Evolutionary conservation across 495 filamentous ascomycete species (phyloP).

Genomic region (Neurospora hispaniola): DNA sequence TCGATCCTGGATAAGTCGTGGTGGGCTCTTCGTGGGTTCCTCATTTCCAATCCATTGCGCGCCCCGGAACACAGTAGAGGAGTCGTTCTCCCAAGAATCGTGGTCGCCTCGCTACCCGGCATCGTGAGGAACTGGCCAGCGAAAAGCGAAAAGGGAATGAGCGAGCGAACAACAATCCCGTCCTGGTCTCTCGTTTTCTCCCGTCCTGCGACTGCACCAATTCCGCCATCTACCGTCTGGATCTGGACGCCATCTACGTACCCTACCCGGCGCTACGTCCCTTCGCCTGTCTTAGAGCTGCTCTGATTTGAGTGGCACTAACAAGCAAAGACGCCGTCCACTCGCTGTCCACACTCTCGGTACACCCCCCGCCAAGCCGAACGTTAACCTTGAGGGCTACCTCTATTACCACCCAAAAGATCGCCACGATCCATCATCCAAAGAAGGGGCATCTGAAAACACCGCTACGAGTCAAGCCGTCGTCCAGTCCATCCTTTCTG

Average conservation of each 20-base stretch:
- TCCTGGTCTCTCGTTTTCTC: background rate
- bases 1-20: background rate
- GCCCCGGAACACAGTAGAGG: background rate
- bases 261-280: background rate
- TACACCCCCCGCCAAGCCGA: background rate
- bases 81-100: background rate
- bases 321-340: background rate
- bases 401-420: background rate
- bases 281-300: background rate
- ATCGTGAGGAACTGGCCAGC: background rate
- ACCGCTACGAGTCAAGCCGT: background rate
- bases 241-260: background rate
- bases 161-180: background rate
- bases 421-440: background rate
- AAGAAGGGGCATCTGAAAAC: background rate
- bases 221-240: background rate
- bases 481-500: background rate
- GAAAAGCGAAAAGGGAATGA: background rate
- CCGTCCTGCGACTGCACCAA: background rate
- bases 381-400: background rate
- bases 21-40: background rate
- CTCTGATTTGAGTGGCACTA: background rate
- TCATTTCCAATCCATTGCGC: background rate
- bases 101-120: background rate
- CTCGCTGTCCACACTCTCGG: background rate